phyloP scores from a whole-genome alignment of 2,329 filamentous ascomycete genomes.

The Leptodontidium sp. region DNA sequence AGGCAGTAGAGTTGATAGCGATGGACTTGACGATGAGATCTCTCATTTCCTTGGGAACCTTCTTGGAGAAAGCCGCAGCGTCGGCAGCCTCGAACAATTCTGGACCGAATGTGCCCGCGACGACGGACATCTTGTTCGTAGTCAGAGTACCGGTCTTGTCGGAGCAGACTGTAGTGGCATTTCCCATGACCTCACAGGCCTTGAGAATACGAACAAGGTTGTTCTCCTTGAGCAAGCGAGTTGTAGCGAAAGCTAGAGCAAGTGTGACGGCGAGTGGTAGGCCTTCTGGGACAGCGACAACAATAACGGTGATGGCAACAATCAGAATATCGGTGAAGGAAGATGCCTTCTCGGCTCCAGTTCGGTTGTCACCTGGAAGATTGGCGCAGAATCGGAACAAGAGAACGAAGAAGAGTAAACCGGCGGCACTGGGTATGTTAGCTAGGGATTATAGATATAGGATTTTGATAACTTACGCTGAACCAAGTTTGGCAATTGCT shows the following conservation, averaged over 20 bases:
- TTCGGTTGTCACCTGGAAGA: slow-evolving; percentile 58
- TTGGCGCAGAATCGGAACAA: slow-evolving; percentile 80
- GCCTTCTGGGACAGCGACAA: slow-evolving; percentile 74
- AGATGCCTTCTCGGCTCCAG: slow-evolving; percentile 65
- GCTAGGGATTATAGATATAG: background rate
- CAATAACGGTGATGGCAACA: slow-evolving; percentile 70
- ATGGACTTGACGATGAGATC: slow-evolving; percentile 56
- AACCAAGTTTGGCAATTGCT: slow-evolving; percentile 77
- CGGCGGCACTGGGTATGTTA: slow-evolving; percentile 62
- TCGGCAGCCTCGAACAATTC: slow-evolving; percentile 43
- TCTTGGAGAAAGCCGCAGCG: slow-evolving; percentile 20
- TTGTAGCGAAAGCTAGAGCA: slow-evolving; percentile 72
- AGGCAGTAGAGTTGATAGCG: slow-evolving; percentile 73
- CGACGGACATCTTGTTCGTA: slow-evolving; percentile 79
- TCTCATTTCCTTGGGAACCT: slow-evolving; percentile 20
- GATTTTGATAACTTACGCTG: slow-evolving; percentile 12
- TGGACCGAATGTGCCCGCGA: slow-evolving; percentile 72
- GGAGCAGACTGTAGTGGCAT: slow-evolving; percentile 78
- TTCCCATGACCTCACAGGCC: slow-evolving; percentile 76
- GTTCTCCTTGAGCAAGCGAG: slow-evolving; percentile 72
- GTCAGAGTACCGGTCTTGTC: slow-evolving; percentile 81
- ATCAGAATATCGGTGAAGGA: slow-evolving; percentile 69
- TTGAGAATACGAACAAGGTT: slow-evolving; percentile 72
- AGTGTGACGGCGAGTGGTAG: slow-evolving; percentile 73
- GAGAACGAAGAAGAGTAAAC: slow-evolving; percentile 76